Evolutionary conservation across 2,329 filamentous ascomycete genomes (phyloP), one percentile per base, ranked within the genome.

Genomic region (Teratosphaeria viscida): DNA sequence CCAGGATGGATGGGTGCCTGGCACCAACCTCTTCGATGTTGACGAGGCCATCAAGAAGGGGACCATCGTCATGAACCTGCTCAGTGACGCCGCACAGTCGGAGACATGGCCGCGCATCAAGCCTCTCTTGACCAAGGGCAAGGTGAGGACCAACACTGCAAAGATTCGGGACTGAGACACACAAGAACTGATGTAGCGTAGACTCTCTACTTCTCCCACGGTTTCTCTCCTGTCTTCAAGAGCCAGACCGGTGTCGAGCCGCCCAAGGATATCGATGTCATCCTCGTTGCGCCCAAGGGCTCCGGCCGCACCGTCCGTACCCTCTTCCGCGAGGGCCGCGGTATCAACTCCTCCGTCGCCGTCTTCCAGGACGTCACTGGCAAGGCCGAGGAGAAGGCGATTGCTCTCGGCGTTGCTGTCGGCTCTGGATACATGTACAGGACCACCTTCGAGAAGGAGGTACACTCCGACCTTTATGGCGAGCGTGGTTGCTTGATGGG

Each of bases 141-240:
- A 99, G 89, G 90, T 92, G 79, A 67, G 82, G 68, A 62, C 37
- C 32, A 14, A 26, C 19, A n/a, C 49, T 34, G 34, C 26, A 14
- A 49, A n/a, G 16, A 29, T 29, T 4, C 29, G 26, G 14, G 43
- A 29, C 12, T 39, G 43, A 14, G 47, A 49, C 56, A 56, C 56
- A 56, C 68, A 73, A 63, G 73, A 64, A 57, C 27, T 26, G 62
- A 60, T 47, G n/a, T 55, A 16, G 29, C 14, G 5, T 66, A 94
- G 92, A 99, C 94, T 63, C 90, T 99, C 71, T 99, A 99, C 88
- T 99, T 99, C 86, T 97, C 94, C 70, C 94, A 99, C 86, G 94
- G 94, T 75, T 99, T 99, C 89, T 97, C 94, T 65, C 94, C 94
- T 76, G 92, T 99, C 79, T 99, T 99, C 90, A 96, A 96, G 85